Conservation (phyloP, 257 asterid genomes). For the Capsicum rhomboideum region DNA sequence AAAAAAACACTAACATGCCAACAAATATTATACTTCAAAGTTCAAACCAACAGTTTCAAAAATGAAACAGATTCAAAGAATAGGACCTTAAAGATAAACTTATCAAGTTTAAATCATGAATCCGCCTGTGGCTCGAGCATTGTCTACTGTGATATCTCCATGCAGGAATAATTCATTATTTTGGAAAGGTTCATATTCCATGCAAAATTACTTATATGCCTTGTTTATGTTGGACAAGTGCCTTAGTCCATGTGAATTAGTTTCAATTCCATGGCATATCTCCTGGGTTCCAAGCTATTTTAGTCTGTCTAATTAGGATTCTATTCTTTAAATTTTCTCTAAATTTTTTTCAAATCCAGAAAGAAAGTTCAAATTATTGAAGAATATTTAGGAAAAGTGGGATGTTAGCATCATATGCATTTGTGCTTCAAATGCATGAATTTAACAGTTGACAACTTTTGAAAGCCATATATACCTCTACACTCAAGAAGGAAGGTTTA, state of each 20-base stretch:
- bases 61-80: neutral
- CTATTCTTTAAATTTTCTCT: neutral
- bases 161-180: neutral
- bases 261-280: neutral
- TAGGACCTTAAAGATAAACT: neutral
- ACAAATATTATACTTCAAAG: neutral
- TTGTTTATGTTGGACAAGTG: neutral
- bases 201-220: neutral
- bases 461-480: conserved; percentile 12
- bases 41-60: neutral
- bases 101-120: neutral
- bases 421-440: conserved; percentile 6
- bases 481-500: conserved; percentile 9
- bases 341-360: neutral
- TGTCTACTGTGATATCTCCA: neutral
- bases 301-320: neutral
- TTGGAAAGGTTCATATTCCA: neutral
- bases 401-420: neutral
- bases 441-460: conserved; percentile 8
- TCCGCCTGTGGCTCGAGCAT: neutral
- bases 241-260: neutral
- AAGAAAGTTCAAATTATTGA: neutral
- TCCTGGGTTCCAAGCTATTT: neutral
- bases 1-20: neutral
- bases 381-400: neutral